Evolutionary conservation across 768 basidiomycete species (phyloP).

Genomic region (Naganishia vaughanmartiniae): DNA sequence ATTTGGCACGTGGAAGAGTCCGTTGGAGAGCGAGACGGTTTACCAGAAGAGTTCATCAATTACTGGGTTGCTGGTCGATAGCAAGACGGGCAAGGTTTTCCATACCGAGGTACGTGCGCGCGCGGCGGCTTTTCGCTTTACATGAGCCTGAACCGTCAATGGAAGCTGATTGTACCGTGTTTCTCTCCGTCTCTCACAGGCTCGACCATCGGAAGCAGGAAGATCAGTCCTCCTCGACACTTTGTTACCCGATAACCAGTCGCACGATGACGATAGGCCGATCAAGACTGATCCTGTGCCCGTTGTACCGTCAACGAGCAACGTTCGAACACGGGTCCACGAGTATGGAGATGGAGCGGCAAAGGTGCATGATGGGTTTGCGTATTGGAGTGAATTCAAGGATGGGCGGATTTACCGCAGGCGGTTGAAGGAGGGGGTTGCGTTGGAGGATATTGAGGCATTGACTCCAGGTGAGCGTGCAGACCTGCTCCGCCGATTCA

Average conservation of each 20-base stretch:
- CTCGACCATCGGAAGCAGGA: constrained; percentile 60
- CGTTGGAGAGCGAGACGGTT: constrained; percentile 60
- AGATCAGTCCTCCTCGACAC: constrained; percentile 62
- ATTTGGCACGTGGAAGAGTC: constrained; percentile 65
- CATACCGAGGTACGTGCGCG: constrained; percentile 54
- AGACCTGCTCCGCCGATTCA: constrained; percentile 32
- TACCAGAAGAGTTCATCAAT: constrained; percentile 48
- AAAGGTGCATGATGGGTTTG: constrained; percentile 57
- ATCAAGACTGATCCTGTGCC: constrained; percentile 52
- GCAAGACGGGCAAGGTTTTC: constrained; percentile 55
- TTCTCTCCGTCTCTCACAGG: constrained; percentile 47
- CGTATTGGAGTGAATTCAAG: constrained; percentile 63
- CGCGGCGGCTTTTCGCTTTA: no score
- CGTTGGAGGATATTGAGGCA: constrained; percentile 52
- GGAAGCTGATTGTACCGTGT: neutral
- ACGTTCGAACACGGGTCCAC: constrained; percentile 56
- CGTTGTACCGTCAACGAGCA: neutral
- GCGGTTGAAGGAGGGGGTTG: constrained; percentile 35
- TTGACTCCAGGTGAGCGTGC: constrained; percentile 63
- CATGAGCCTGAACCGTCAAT: no score
- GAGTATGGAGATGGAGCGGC: constrained; percentile 72
- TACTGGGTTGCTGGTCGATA: constrained; percentile 60
- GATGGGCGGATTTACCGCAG: constrained; percentile 60
- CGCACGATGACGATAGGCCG: constrained; percentile 38
- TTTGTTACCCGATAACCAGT: constrained; percentile 34